Conservation (phyloP, 23 red algal species). For the Pyropia haitanensis region DNA sequence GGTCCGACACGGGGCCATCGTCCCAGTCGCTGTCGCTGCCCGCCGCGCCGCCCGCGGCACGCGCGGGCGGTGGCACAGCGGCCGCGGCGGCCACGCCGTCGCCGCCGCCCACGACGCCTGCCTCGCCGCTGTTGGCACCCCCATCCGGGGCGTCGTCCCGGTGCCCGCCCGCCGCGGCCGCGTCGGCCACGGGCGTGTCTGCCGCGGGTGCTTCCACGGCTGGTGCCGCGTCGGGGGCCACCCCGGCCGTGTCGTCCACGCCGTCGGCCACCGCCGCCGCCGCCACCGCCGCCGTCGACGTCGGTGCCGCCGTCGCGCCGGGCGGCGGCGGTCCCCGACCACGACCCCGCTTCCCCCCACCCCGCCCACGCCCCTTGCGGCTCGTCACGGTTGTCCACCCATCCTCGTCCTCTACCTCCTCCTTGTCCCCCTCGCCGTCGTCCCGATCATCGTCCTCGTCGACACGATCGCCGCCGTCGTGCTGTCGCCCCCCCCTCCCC, state of each 20-base stretch:
- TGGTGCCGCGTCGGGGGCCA: not conserved
- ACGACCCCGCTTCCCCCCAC: not conserved
- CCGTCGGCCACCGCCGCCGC: too few relatives aligned
- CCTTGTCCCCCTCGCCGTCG: constrained; percentile 9
- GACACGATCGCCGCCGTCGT: not conserved
- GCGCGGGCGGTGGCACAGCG: too few relatives aligned
- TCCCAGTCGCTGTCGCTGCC: too few relatives aligned
- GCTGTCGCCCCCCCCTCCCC: too few relatives aligned
- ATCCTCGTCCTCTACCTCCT: constrained; percentile 9
- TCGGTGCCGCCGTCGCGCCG: too few relatives aligned
- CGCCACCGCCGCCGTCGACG: not conserved
- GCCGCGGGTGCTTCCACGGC: not conserved
- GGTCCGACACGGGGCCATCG: not conserved
- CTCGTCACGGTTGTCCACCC: constrained; percentile 10
- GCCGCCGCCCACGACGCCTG: too few relatives aligned
- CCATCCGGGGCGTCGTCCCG: not conserved
- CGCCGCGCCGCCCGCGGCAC: too few relatives aligned
- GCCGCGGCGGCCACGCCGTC: too few relatives aligned
- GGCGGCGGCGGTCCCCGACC: not conserved
- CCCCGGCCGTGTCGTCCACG: not conserved
- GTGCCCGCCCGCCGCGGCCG: not conserved
- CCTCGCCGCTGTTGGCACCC: too few relatives aligned
- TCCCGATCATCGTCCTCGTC: not conserved
- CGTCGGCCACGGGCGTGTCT: not conserved
- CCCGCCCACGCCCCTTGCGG: not conserved